Conservation (phyloP, 2,329 filamentous ascomycete genomes). For the Cladosporium sp. region DNA sequence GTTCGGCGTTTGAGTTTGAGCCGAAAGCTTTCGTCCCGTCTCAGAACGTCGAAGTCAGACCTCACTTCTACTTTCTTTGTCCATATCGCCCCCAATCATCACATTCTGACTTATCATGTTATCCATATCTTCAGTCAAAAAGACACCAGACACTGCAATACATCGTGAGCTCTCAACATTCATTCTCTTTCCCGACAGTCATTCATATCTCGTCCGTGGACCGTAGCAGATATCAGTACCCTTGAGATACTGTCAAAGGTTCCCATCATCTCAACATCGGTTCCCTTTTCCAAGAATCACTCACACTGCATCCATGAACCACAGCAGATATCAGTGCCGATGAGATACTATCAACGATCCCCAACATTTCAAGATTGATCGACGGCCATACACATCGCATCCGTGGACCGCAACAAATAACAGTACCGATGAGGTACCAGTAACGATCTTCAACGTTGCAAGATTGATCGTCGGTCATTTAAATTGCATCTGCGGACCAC, state of each 20-base stretch:
- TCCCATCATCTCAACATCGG: not conserved
- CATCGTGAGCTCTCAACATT: not conserved
- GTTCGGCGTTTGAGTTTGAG: slow-evolving; percentile 1
- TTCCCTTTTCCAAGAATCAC: not conserved
- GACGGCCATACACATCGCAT: no score
- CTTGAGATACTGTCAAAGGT: no score
- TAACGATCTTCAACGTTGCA: no score
- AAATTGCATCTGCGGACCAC: no score
- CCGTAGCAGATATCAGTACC: not conserved
- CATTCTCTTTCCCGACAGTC: no score
- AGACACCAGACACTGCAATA: not conserved
- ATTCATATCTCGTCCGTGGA: not conserved
- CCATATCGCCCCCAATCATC: not conserved
- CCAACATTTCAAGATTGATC: no score
- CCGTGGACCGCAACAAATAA: no score
- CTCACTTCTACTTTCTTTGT: not conserved
- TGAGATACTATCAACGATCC: no score
- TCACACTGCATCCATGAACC: not conserved
- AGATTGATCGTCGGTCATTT: no score
- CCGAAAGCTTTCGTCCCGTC: not conserved
- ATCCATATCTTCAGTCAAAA: not conserved
- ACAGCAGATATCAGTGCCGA: not conserved
- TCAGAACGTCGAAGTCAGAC: not conserved
- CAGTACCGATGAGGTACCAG: no score
- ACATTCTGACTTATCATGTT: not conserved